A percentile compares a stretch with the other conserved stretches of the same genome.
Conservation (phyloP, 495 filamentous ascomycete genomes). For the Daldinia concentrica region DNA sequence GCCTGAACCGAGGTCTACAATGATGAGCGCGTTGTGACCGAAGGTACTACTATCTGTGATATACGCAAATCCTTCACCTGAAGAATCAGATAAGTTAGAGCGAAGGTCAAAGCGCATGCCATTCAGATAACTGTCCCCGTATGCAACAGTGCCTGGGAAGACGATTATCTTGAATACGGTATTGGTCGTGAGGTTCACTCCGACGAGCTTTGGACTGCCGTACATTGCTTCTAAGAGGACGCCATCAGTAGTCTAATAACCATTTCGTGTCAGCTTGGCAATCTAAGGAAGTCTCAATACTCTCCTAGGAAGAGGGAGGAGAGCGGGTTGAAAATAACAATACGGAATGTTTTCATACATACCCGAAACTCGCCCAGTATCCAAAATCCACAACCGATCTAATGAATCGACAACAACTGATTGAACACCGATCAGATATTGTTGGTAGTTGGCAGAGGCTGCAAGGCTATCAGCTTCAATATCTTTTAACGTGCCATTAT, state of each 20-base stretch:
- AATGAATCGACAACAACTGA: slow-evolving; percentile 56
- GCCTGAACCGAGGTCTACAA: slow-evolving; percentile 57
- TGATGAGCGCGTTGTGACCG: slow-evolving; percentile 57
- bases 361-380: slow-evolving; percentile 53
- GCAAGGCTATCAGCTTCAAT: background rate
- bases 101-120: slow-evolving; percentile 59
- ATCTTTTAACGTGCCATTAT: background rate
- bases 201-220: slow-evolving; percentile 58
- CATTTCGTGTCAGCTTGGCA: too few species aligned
- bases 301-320: too few species aligned
- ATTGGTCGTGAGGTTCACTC: slow-evolving; percentile 52
- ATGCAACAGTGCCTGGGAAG: slow-evolving; percentile 54
- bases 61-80: slow-evolving; percentile 55
- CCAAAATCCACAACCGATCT: slow-evolving; percentile 59
- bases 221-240: slow-evolving; percentile 49
- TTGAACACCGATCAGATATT: slow-evolving; percentile 58
- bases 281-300: too few species aligned
- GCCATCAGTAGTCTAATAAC: slow-evolving; percentile 43
- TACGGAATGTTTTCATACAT: too few species aligned
- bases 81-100: slow-evolving; percentile 18
- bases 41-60: slow-evolving; percentile 57
- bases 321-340: too few species aligned
- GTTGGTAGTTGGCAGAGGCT: slow-evolving; percentile 51
- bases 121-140: slow-evolving; percentile 56
- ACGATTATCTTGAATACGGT: slow-evolving; percentile 56